phyloP scores from a whole-genome alignment of 495 filamentous ascomycete species.

The Diplogelasinospora grovesii region DNA sequence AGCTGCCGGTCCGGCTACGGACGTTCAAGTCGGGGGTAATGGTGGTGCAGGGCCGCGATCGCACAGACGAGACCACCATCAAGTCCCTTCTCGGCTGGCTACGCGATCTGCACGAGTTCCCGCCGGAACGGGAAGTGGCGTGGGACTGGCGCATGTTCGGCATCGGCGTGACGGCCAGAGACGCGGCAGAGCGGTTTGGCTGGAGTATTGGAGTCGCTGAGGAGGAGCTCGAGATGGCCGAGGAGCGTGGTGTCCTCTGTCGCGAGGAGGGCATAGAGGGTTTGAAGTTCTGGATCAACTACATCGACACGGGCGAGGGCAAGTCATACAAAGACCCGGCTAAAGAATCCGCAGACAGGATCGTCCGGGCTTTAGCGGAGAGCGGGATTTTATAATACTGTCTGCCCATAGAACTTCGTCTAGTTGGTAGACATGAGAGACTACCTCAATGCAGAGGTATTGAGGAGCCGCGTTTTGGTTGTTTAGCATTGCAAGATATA shows the following conservation, averaged over 20 bases:
- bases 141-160: constrained; percentile 79
- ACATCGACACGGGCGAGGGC: constrained; percentile 38
- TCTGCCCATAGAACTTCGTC: too few relatives aligned
- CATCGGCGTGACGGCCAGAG: constrained; percentile 79
- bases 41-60: constrained; percentile 81
- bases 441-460: too few relatives aligned
- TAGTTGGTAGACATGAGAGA: too few relatives aligned
- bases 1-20: constrained; percentile 76
- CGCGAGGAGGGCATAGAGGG: constrained; percentile 81
- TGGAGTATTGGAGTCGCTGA: constrained; percentile 98
- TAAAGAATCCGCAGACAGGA: constrained; percentile 17
- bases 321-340: constrained; percentile 18
- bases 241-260: constrained; percentile 75
- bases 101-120: constrained; percentile 57
- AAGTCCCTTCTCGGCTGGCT: constrained; percentile 71
- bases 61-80: constrained; percentile 88
- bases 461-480: too few relatives aligned
- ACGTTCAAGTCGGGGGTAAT: constrained; percentile 87
- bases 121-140: constrained; percentile 53
- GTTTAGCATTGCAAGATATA: too few relatives aligned
- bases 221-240: constrained; percentile 96
- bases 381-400: constrained; percentile 35
- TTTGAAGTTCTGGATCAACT: constrained; percentile 75
- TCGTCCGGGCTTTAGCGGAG: constrained; percentile 26
- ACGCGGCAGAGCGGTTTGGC: constrained; percentile 82